A percentile compares a stretch with the other conserved stretches of the same genome.
Conservation (phyloP, 768 basidiomycete species). For the Pleurotus tuber-regium region DNA sequence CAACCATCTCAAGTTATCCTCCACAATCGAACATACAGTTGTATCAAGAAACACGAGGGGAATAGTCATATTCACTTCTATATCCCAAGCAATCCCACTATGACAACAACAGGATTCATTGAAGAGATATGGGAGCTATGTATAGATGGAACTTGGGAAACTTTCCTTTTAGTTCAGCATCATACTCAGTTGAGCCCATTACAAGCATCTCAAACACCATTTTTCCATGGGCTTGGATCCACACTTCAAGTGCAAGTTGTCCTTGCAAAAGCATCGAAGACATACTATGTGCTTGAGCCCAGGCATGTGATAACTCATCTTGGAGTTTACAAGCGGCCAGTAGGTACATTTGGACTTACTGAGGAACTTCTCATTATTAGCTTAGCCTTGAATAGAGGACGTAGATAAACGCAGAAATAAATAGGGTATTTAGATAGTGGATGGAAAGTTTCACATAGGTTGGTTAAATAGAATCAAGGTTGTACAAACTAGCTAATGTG, state of each 20-base stretch:
- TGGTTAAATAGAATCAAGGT: not conserved
- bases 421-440: not conserved
- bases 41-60: constrained; percentile 15
- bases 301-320: constrained; percentile 24
- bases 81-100: constrained; percentile 10
- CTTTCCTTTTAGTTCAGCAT: constrained; percentile 18
- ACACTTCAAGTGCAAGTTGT: constrained; percentile 11
- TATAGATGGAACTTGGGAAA: constrained; percentile 16
- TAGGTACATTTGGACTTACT: constrained; percentile 20
- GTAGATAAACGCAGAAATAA: constrained; percentile 2
- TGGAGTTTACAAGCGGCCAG: constrained; percentile 14
- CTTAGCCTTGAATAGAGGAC: constrained; percentile 19
- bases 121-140: constrained; percentile 16
- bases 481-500: too few species aligned
- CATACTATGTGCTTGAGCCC: constrained; percentile 19
- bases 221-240: not conserved
- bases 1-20: constrained; percentile 13
- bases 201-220: constrained; percentile 17
- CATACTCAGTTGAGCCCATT: constrained; percentile 14
- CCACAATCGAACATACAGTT: constrained; percentile 18
- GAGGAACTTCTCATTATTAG: constrained; percentile 17
- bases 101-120: constrained; percentile 18
- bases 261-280: constrained; percentile 12
- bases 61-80: constrained; percentile 24
- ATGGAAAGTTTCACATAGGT: not conserved